Evolutionary conservation across 495 filamentous ascomycete genomes (phyloP).

Genomic region (Xylaria palmicola): DNA sequence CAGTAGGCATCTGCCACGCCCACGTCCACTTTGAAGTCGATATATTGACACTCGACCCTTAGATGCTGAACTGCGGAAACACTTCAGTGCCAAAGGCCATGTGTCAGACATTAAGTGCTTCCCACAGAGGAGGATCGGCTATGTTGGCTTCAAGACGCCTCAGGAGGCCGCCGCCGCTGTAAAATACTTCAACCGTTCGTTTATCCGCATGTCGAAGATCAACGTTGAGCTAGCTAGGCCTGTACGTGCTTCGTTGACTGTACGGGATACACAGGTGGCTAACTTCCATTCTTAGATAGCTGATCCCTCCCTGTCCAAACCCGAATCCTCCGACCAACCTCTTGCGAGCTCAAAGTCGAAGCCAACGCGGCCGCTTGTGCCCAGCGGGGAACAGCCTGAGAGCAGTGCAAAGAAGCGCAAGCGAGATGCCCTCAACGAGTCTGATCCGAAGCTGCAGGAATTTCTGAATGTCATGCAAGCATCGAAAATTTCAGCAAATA

Average conservation of each 20-base stretch:
- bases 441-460: constrained; percentile 79
- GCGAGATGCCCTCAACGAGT: constrained; percentile 46
- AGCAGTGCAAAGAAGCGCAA: constrained; percentile 50
- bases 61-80: constrained; percentile 70
- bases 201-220: constrained; percentile 96
- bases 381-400: constrained; percentile 16
- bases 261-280: neutral
- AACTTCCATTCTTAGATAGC: constrained; percentile 27
- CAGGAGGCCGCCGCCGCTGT: constrained; percentile 78
- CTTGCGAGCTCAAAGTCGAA: constrained; percentile 19
- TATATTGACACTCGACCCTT: constrained; percentile 43
- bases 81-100: constrained; percentile 73
- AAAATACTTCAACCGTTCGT: constrained; percentile 91
- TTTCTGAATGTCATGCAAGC: constrained; percentile 81
- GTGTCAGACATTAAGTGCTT: constrained; percentile 92
- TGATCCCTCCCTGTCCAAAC: constrained; percentile 28
- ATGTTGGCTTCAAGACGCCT: constrained; percentile 86
- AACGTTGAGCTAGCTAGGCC: constrained; percentile 85
- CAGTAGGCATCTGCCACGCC: constrained; percentile 58
- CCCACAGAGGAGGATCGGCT: constrained; percentile 85
- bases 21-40: constrained; percentile 41
- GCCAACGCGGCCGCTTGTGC: neutral
- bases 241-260: constrained; percentile 49
- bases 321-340: constrained; percentile 1
- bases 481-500: constrained; percentile 63